These are phyloP conservation scores for Fusarium brevicatenulatum DNA, from an alignment of 2,329 filamentous ascomycete species.

Conservation along the genomic window DNA sequence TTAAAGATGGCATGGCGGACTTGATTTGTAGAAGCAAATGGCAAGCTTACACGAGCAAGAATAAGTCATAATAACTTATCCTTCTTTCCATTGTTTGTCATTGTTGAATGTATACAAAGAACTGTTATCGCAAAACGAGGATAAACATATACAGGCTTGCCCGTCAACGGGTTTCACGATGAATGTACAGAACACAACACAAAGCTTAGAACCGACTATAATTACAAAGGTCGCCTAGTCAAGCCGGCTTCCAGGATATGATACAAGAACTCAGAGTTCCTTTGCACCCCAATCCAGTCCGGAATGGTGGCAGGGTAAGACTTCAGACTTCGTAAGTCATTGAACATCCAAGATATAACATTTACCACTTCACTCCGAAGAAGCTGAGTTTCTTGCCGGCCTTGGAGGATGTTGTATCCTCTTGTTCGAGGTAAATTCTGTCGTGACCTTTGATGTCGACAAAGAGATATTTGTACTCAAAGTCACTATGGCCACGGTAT, in stretches of 20 bases:
- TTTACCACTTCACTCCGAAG: conserved; percentile 70
- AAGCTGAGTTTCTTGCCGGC: conserved; percentile 61
- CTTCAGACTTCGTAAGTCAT: background rate
- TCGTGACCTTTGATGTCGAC: conserved; percentile 80
- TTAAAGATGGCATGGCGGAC: background rate
- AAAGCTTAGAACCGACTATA: background rate
- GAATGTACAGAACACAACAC: background rate
- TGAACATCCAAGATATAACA: background rate
- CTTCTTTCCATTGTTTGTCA: background rate
- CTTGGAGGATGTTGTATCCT: conserved; percentile 54
- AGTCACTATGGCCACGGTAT: conserved; percentile 70
- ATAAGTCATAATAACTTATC: background rate
- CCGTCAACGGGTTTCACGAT: background rate
- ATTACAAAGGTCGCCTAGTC: conserved; percentile 7
- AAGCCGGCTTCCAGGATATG: conserved; percentile 11
- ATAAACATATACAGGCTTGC: background rate
- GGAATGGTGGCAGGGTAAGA: no score
- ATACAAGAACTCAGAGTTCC: conserved; percentile 15
- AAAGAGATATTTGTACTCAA: conserved; percentile 81
- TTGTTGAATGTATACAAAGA: background rate
- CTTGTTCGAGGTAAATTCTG: conserved; percentile 73
- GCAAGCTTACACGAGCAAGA: background rate
- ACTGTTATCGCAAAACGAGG: background rate
- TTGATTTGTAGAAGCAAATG: no score
- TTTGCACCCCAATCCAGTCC: background rate